phyloP scores from a whole-genome alignment of 768 basidiomycete species.

The Scleroderma citrinum region DNA sequence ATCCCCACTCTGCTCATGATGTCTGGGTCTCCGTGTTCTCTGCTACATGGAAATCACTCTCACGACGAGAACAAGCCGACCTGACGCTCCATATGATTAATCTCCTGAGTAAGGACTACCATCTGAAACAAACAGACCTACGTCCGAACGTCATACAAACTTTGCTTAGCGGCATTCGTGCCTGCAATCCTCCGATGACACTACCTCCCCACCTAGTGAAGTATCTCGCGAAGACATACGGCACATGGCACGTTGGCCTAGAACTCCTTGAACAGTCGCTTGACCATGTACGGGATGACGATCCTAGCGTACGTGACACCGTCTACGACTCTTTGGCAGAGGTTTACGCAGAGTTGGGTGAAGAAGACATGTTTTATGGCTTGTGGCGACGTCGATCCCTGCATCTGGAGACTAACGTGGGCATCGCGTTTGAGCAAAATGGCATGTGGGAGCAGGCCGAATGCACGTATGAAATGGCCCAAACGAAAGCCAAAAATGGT shows the following conservation, averaged over 20 bases:
- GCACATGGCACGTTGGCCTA: slow-evolving; percentile 89
- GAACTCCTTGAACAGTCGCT: slow-evolving; percentile 82
- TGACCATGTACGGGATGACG: slow-evolving; percentile 75
- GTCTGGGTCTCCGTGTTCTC: slow-evolving; percentile 88
- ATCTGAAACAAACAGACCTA: slow-evolving; percentile 80
- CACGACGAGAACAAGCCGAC: slow-evolving; percentile 82
- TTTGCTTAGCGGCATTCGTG: slow-evolving; percentile 74
- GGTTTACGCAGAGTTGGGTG: slow-evolving; percentile 89
- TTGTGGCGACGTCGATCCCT: slow-evolving; percentile 87
- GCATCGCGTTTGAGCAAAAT: slow-evolving; percentile 87
- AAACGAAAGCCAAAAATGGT: slow-evolving; percentile 76
- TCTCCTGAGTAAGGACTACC: slow-evolving; percentile 89
- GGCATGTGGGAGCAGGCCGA: slow-evolving; percentile 96
- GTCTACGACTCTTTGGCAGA: slow-evolving; percentile 90
- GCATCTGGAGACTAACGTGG: slow-evolving; percentile 86
- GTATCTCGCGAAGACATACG: slow-evolving; percentile 92
- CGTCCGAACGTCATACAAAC: slow-evolving; percentile 93
- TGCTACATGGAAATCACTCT: slow-evolving; percentile 78
- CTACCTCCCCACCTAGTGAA: slow-evolving; percentile 94
- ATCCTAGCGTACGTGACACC: slow-evolving; percentile 71
- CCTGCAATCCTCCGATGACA: slow-evolving; percentile 82
- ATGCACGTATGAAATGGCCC: slow-evolving; percentile 83
- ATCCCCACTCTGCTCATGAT: slow-evolving; percentile 69
- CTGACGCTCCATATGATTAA: slow-evolving; percentile 86
- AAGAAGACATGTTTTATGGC: slow-evolving; percentile 97